Percentiles rank a stretch among this genome's conserved stretches.
These are phyloP conservation scores for Pythium aristosporum DNA, from an alignment of 352 stramenopile species.

Conservation along the genomic window DNA sequence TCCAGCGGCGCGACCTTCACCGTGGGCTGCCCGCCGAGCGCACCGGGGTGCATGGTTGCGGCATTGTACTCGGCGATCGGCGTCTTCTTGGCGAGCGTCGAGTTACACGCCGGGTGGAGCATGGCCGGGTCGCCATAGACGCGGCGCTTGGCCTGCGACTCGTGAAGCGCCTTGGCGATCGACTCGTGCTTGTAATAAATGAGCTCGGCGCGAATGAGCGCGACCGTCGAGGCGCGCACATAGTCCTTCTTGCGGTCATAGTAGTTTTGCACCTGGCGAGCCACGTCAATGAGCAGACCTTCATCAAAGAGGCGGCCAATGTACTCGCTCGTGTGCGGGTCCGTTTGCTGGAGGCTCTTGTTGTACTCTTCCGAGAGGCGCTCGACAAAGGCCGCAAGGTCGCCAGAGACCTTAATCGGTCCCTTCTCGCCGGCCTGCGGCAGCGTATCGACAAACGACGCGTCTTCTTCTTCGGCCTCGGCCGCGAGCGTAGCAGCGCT, in stretches of 20 bases:
- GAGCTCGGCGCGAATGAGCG: constrained; percentile 93
- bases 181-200: constrained; percentile 97
- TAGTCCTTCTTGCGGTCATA: constrained; percentile 82
- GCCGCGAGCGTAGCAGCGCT: constrained; percentile 42
- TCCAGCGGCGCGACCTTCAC: constrained; percentile 59
- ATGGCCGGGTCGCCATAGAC: constrained; percentile 83
- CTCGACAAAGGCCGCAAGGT: constrained; percentile 87
- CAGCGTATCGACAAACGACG: constrained; percentile 76
- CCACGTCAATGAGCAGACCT: constrained; percentile 85
- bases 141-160: constrained; percentile 79
- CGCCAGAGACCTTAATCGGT: constrained; percentile 87
- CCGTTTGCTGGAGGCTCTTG: constrained; percentile 96
- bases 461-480: constrained; percentile 87
- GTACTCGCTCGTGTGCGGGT: constrained; percentile 96
- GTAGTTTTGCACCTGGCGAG: constrained; percentile 89
- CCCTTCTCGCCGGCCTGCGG: constrained; percentile 71
- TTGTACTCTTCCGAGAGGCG: constrained; percentile 97
- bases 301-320: constrained; percentile 94
- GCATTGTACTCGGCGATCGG: constrained; percentile 56
- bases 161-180: constrained; percentile 79
- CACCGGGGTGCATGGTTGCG: constrained; percentile 69
- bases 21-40: constrained; percentile 66
- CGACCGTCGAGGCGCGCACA: constrained; percentile 83
- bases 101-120: constrained; percentile 88
- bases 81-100: constrained; percentile 36